phyloP scores from a whole-genome alignment of 768 basidiomycete genomes.

The Galerina marginata region DNA sequence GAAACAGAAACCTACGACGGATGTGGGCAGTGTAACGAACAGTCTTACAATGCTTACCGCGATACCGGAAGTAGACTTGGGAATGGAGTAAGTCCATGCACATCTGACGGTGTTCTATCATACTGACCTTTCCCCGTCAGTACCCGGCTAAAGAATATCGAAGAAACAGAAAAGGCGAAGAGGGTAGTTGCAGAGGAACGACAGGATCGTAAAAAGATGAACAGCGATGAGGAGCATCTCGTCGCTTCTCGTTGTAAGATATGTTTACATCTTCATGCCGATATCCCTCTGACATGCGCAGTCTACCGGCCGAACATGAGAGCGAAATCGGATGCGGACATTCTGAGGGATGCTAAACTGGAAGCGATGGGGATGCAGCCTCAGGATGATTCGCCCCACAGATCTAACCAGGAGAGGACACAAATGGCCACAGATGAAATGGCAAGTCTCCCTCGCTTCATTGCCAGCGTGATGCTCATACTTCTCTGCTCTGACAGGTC shows the following conservation, averaged over 20 bases:
- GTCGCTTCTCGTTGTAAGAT: slow-evolving; percentile 87
- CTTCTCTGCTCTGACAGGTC: slow-evolving; percentile 50
- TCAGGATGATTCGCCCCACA: slow-evolving; percentile 53
- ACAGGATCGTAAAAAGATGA: slow-evolving; percentile 57
- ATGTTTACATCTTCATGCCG: not conserved
- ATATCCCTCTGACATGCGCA: slow-evolving; percentile 33
- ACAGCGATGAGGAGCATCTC: slow-evolving; percentile 80
- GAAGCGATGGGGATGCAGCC: slow-evolving; percentile 82
- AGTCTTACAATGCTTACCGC: slow-evolving; percentile 96
- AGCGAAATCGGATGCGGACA: slow-evolving; percentile 86
- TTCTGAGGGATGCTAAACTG: slow-evolving; percentile 85
- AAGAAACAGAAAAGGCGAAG: slow-evolving; percentile 97
- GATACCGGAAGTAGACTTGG: slow-evolving; percentile 97
- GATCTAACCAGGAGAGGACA: slow-evolving; percentile 58
- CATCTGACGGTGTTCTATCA: not conserved
- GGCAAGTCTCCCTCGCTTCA: slow-evolving; percentile 48
- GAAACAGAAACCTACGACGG: slow-evolving; percentile 61
- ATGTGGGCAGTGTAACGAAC: slow-evolving; percentile 94
- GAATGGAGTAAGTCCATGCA: slow-evolving; percentile 87
- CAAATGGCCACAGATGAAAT: slow-evolving; percentile 93
- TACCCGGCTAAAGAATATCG: slow-evolving; percentile 90
- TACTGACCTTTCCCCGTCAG: slow-evolving; percentile 44
- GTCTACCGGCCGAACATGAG: slow-evolving; percentile 87
- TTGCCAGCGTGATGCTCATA: not conserved
- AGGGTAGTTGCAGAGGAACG: slow-evolving; percentile 79